Evolutionary conservation across 352 stramenopile genomes (phyloP).

Genomic region (Phytopythium mirpurense): DNA sequence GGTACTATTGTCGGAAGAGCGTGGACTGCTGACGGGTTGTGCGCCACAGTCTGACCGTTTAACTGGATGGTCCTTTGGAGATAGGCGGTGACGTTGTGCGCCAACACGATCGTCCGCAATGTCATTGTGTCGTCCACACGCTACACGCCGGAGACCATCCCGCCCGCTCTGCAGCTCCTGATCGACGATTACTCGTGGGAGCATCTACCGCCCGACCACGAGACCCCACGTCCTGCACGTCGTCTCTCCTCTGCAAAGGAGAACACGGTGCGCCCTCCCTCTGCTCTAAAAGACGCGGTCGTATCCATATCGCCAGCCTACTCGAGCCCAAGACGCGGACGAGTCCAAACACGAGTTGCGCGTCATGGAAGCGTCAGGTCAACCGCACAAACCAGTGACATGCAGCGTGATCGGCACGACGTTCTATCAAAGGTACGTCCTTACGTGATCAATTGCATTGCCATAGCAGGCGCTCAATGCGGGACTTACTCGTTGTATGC

Average conservation of each 20-base stretch:
- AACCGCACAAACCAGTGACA: slow-evolving; percentile 3
- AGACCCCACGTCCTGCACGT: not conserved
- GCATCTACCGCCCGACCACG: not conserved
- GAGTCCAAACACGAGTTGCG: not conserved
- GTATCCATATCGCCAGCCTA: not conserved
- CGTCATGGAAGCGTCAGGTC: not conserved
- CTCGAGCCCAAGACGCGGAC: not conserved
- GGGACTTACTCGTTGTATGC: too few species aligned
- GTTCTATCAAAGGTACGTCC: slow-evolving; percentile 26
- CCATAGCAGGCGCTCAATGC: too few species aligned
- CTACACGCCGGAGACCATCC: slow-evolving; percentile 25
- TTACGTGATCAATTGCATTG: too few species aligned
- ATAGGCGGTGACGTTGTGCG: slow-evolving; percentile 61
- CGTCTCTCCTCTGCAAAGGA: not conserved
- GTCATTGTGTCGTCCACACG: slow-evolving; percentile 48
- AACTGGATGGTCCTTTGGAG: too few species aligned
- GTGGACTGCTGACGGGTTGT: too few species aligned
- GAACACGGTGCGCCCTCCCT: not conserved
- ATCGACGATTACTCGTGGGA: slow-evolving; percentile 2
- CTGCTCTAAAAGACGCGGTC: not conserved
- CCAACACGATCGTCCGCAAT: slow-evolving; percentile 61
- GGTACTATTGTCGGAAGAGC: slow-evolving; percentile 12
- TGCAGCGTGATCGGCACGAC: slow-evolving; percentile 26
- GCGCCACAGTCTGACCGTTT: too few species aligned
- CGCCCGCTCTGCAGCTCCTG: not conserved